A percentile compares a stretch with the other conserved stretches of the same genome.
These are phyloP conservation scores for Hevea brasiliensis DNA, from an alignment of 345 rosid species.

Conservation along the genomic window DNA sequence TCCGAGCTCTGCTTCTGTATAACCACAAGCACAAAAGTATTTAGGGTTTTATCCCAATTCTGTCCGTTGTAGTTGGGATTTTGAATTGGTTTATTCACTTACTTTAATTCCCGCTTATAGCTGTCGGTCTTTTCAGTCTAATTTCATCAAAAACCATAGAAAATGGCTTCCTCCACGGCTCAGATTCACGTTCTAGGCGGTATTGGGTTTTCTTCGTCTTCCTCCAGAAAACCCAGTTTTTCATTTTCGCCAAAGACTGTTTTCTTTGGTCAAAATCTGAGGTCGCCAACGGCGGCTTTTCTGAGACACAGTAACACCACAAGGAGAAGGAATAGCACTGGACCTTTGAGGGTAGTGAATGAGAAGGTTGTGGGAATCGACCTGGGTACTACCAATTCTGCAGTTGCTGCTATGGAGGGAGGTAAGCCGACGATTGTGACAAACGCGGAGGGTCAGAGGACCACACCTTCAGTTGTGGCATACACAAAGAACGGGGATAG, in stretches of 20 bases:
- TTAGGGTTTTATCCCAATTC: background rate
- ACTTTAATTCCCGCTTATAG: background rate
- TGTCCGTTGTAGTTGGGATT: background rate
- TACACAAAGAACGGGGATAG: conserved; percentile 86
- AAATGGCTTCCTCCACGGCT: conserved; percentile 80
- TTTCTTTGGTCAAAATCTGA: conserved; percentile 59
- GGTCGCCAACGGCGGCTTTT: conserved; percentile 39
- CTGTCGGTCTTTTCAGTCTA: too few species aligned
- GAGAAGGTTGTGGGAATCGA: conserved; percentile 98
- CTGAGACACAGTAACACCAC: conserved; percentile 33
- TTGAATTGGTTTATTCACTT: background rate
- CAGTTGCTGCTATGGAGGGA: conserved; percentile 99
- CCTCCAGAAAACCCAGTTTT: conserved; percentile 31
- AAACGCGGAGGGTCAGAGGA: conserved; percentile 95
- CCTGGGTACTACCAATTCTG: conserved; percentile 94
- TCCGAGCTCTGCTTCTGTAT: background rate
- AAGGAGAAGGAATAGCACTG: conserved; percentile 42
- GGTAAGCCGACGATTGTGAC: conserved; percentile 97
- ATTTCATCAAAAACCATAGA: too few species aligned
- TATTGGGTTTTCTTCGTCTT: conserved; percentile 32
- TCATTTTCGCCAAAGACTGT: conserved; percentile 30
- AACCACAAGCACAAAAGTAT: background rate
- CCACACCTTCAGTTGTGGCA: conserved; percentile 97
- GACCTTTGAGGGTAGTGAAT: conserved; percentile 64
- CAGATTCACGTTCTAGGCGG: conserved; percentile 72